phyloP scores from a whole-genome alignment of 768 basidiomycete species.

The Boletus barrowsii region DNA sequence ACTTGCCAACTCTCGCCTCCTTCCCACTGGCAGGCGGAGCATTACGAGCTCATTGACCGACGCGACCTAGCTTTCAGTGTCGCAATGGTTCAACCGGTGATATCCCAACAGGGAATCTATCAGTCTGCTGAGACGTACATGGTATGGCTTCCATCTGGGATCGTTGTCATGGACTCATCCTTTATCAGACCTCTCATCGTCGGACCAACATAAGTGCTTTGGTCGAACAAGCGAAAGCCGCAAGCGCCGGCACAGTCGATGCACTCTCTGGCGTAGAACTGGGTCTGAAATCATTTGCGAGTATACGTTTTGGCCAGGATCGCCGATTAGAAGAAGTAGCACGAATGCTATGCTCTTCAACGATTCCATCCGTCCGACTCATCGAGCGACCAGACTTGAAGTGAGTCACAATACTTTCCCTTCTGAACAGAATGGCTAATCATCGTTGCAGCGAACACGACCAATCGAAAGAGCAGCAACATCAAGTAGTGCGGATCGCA shows the following conservation, averaged over 20 bases:
- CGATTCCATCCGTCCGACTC: conserved; percentile 59
- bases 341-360: conserved; percentile 83
- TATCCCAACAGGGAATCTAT: conserved; percentile 27
- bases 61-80: conserved; percentile 33
- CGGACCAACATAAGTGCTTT: conserved; percentile 53
- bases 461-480: conserved; percentile 80
- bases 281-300: conserved; percentile 68
- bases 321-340: conserved; percentile 88
- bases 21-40: conserved; percentile 59
- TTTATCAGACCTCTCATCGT: conserved; percentile 45
- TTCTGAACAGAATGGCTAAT: neutral
- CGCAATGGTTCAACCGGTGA: conserved; percentile 28
- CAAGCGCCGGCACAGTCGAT: conserved; percentile 54
- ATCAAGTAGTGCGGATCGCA: conserved; percentile 73
- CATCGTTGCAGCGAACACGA: conserved; percentile 70
- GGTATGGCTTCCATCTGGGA: conserved; percentile 8
- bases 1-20: conserved; percentile 80
- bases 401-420: conserved; percentile 37
- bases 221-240: conserved; percentile 46
- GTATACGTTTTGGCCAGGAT: conserved; percentile 88
- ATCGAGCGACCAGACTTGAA: conserved; percentile 68
- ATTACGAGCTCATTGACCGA: conserved; percentile 33
- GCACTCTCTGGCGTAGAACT: conserved; percentile 70
- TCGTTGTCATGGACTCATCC: conserved; percentile 8
- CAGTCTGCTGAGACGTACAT: conserved; percentile 34